phyloP scores from a whole-genome alignment of 352 stramenopile genomes.

The Pythium folliculosum region DNA sequence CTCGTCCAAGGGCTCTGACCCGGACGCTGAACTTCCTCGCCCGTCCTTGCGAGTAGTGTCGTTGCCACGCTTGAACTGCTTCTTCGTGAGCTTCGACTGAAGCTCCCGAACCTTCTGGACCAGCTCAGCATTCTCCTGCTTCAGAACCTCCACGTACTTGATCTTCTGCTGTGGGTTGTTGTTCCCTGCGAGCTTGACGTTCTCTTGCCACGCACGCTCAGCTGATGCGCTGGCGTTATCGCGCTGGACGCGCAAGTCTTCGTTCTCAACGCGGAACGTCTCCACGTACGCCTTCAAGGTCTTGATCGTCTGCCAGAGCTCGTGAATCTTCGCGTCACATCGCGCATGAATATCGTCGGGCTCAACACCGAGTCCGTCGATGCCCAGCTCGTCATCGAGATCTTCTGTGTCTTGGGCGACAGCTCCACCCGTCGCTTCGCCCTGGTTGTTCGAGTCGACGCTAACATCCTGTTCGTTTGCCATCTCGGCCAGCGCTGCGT shows the following conservation, averaged over 20 bases:
- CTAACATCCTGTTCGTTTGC: slow-evolving; percentile 1
- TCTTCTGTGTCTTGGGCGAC: not conserved
- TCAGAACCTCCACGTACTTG: slow-evolving; percentile 71
- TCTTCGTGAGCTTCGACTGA: slow-evolving; percentile 43
- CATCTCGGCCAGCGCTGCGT: slow-evolving; percentile 20
- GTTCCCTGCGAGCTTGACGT: slow-evolving; percentile 55
- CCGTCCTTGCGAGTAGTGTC: slow-evolving; percentile 12
- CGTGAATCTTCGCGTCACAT: slow-evolving; percentile 66
- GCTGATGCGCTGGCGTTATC: slow-evolving; percentile 60
- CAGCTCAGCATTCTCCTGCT: slow-evolving; percentile 63
- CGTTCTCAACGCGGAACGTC: slow-evolving; percentile 52
- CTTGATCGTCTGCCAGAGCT: slow-evolving; percentile 66
- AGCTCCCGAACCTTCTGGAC: slow-evolving; percentile 56
- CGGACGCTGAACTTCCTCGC: slow-evolving; percentile 20
- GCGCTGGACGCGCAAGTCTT: slow-evolving; percentile 51
- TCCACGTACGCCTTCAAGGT: slow-evolving; percentile 66
- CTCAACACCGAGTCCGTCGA: slow-evolving; percentile 15
- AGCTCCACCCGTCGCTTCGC: not conserved
- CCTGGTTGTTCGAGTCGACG: slow-evolving; percentile 11
- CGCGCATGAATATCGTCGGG: slow-evolving; percentile 39
- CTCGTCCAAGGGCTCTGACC: slow-evolving; percentile 25
- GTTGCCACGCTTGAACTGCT: slow-evolving; percentile 18
- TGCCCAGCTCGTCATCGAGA: slow-evolving; percentile 23
- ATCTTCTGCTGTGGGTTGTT: slow-evolving; percentile 74
- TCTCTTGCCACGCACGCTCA: slow-evolving; percentile 57